These are phyloP conservation scores for Tylopilus plumbeoviolaceoides DNA, from an alignment of 768 basidiomycete species.

Conservation along the genomic window DNA sequence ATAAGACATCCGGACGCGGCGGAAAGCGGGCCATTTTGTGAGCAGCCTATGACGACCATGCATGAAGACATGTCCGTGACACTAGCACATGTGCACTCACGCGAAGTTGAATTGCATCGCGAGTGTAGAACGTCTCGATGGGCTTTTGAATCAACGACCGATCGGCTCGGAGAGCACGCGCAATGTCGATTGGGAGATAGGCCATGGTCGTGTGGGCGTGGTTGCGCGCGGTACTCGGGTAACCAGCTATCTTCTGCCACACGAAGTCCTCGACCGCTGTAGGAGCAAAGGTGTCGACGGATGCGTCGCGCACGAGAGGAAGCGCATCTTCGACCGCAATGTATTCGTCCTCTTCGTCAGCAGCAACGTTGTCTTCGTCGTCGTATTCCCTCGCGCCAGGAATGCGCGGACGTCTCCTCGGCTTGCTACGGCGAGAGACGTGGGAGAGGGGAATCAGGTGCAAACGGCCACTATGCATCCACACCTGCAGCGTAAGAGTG, in stretches of 20 bases:
- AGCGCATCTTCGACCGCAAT: constrained; percentile 62
- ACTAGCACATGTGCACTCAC: constrained; percentile 42
- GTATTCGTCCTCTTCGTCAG: constrained; percentile 46
- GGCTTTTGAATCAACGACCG: constrained; percentile 80
- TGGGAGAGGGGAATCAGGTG: constrained; percentile 85
- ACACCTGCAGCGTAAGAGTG: constrained; percentile 60
- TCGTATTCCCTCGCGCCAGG: constrained; percentile 43
- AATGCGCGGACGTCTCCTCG: constrained; percentile 43
- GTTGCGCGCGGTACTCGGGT: constrained; percentile 59
- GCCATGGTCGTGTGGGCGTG: constrained; percentile 78
- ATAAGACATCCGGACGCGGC: constrained; percentile 59
- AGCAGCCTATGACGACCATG: constrained; percentile 54
- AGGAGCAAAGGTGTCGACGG: constrained; percentile 56
- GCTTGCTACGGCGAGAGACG: constrained; percentile 61
- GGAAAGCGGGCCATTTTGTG: constrained; percentile 90
- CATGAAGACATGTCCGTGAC: constrained; percentile 1
- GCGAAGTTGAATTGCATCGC: constrained; percentile 86
- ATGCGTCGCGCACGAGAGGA: constrained; percentile 51
- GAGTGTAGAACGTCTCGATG: constrained; percentile 90
- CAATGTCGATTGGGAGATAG: constrained; percentile 77
- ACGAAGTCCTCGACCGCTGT: constrained; percentile 57
- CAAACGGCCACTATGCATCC: constrained; percentile 79
- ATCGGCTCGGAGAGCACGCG: constrained; percentile 58
- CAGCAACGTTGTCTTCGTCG: constrained; percentile 42
- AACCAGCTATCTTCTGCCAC: constrained; percentile 72